Evolutionary conservation across 192 early-diverging fungal species (phyloP), one percentile per base, ranked within the genome.

Genomic region (Coemansia sp.): DNA sequence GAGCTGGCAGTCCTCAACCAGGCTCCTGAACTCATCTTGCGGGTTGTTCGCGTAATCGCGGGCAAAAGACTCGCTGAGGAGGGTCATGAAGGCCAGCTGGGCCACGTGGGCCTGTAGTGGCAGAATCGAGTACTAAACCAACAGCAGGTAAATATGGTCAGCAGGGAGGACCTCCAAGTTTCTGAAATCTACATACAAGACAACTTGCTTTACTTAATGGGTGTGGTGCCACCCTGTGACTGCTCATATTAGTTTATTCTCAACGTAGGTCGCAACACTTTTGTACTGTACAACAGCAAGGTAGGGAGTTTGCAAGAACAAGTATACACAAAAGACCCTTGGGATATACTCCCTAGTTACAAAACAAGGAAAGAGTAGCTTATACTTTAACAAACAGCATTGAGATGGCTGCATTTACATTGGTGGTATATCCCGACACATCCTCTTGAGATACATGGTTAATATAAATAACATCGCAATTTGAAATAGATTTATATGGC

Each of bases 191-290:
- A 97, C 78, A 77, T 97, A 99, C 8, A 88, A 67, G 3, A 99
- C 91, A 37, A 91, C 84, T 56, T 85, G 89, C 39, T 66, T 61
- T 86, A 76, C 59, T 87, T 87, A 40, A 84, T 89, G 89, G 36
- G 94, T 96, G 41, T 96, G 91, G 71, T 95, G 95, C 92, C 95
- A 96, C 69, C 88, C 83, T n/a, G n/a, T n/a, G n/a, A n/a, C n/a
- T n/a, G n/a, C n/a, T n/a, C n/a, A n/a, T n/a, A n/a, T n/a, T n/a
- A n/a, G n/a, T n/a, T n/a, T n/a, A n/a, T n/a, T n/a, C n/a, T n/a
- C n/a, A n/a, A n/a, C n/a, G n/a, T n/a, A n/a, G n/a, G n/a, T n/a
- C n/a, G n/a, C n/a, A n/a, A n/a, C n/a, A n/a, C n/a, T n/a, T n/a
- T n/a, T n/a, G n/a, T n/a, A n/a, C n/a, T n/a, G n/a, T n/a, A n/a